phyloP scores from a whole-genome alignment of 192 early-diverging fungal species.

The Backusella australiensis region DNA sequence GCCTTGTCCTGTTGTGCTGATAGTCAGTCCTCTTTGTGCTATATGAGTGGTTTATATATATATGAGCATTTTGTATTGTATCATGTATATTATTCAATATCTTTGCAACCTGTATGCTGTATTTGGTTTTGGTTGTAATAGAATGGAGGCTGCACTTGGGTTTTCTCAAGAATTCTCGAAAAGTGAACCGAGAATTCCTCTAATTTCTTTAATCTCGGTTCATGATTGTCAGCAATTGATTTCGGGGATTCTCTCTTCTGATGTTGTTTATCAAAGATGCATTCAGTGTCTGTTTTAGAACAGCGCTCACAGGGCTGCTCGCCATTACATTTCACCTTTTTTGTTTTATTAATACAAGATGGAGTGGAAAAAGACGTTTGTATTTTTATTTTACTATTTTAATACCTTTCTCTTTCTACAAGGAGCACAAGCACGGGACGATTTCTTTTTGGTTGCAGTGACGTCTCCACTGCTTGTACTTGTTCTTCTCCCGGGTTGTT shows the following conservation, averaged over 20 bases:
- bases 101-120: not conserved
- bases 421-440: conserved; percentile 12
- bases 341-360: not conserved
- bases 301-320: conserved; percentile 21
- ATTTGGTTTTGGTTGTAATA: conserved; percentile 4
- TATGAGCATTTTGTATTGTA: too few species aligned
- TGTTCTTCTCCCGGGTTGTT: not conserved
- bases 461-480: not conserved
- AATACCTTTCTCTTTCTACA: conserved; percentile 30
- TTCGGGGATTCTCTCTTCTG: not conserved
- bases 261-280: conserved; percentile 19
- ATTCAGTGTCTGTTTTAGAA: conserved; percentile 10
- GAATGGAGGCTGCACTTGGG: not conserved
- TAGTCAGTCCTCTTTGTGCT: not conserved
- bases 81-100: not conserved
- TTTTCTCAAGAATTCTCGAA: not conserved
- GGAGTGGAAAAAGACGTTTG: not conserved
- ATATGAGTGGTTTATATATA: not conserved
- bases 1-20: conserved; percentile 17
- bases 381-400: not conserved
- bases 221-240: conserved; percentile 8
- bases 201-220: conserved; percentile 2
- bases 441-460: conserved; percentile 6
- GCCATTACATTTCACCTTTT: conserved; percentile 26
- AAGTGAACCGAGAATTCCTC: not conserved